Conservation (phyloP, 169 alveolate species). For the Plasmodium malariae region DNA sequence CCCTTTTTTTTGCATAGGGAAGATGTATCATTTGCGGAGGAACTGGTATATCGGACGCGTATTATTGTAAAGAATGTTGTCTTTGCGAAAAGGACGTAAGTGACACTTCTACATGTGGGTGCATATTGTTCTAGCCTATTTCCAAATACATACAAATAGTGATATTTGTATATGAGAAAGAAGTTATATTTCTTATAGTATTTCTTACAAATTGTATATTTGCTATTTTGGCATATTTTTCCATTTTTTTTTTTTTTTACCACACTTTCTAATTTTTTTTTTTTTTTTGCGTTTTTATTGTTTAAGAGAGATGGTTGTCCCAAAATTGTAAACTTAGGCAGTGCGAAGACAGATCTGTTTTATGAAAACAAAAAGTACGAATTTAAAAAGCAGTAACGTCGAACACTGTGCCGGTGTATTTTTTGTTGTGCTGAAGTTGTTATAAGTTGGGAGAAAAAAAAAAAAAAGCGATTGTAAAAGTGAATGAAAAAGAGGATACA, state of each 20-base stretch:
- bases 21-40: constrained; percentile 99
- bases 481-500: no score
- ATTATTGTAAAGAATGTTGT: constrained; percentile 98
- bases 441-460: background rate
- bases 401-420: background rate
- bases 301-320: constrained; percentile 99
- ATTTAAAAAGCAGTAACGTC: constrained; percentile 77
- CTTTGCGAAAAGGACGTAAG: constrained; percentile 97
- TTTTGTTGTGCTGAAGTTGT: background rate
- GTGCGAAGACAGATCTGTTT: constrained; percentile 98
- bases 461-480: background rate
- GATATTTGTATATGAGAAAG: background rate
- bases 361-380: constrained; percentile 97
- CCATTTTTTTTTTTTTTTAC: background rate
- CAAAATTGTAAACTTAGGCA: constrained; percentile 97
- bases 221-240: background rate
- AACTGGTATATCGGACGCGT: constrained; percentile 98
- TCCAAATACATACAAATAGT: background rate
- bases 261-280: background rate
- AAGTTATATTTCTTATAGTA: no score
- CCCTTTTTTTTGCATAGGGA: constrained; percentile 89
- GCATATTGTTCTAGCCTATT: no score
- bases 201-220: background rate
- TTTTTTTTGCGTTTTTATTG: background rate
- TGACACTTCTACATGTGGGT: no score